A percentile compares a stretch with the other conserved stretches of the same genome.
phyloP scores from a whole-genome alignment of 2,329 filamentous ascomycete genomes.

The Coleophoma eucalyptorum region DNA sequence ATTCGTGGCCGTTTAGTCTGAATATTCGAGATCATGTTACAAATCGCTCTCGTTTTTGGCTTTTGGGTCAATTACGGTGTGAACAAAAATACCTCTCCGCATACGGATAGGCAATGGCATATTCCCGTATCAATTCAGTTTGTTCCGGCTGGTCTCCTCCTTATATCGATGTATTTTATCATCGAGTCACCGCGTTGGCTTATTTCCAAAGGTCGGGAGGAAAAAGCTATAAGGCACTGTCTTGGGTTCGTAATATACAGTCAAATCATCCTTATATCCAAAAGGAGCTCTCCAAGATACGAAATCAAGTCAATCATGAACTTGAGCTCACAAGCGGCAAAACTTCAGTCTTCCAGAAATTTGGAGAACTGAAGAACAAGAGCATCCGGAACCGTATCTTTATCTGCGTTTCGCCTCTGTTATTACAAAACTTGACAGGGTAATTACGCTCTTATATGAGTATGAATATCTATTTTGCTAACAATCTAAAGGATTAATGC shows the following conservation, averaged over 20 bases:
- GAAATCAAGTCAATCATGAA: slow-evolving; percentile 37
- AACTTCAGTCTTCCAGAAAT: not conserved
- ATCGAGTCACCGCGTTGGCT: slow-evolving; percentile 66
- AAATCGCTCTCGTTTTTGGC: slow-evolving; percentile 32
- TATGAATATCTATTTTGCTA: no score
- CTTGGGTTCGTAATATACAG: slow-evolving; percentile 39
- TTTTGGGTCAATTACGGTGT: slow-evolving; percentile 39
- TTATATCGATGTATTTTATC: slow-evolving; percentile 53
- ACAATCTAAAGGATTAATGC: no score
- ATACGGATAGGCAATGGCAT: slow-evolving; percentile 34
- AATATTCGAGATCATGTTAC: slow-evolving; percentile 40
- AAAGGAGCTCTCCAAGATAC: slow-evolving; percentile 43
- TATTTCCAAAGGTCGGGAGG: slow-evolving; percentile 59
- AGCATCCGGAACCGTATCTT: slow-evolving; percentile 70
- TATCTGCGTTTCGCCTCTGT: slow-evolving; percentile 4
- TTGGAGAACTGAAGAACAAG: not conserved
- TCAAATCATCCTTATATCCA: slow-evolving; percentile 36
- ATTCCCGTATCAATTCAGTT: slow-evolving; percentile 57
- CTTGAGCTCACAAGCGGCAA: slow-evolving; percentile 39
- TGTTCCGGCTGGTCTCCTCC: slow-evolving; percentile 44
- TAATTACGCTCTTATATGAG: no score
- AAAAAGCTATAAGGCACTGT: slow-evolving; percentile 34
- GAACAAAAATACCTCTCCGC: slow-evolving; percentile 28
- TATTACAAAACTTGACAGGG: slow-evolving; percentile 64
- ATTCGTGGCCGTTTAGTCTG: slow-evolving; percentile 42